A percentile compares a stretch with the other conserved stretches of the same genome.
Conservation (phyloP, 148 eudicot genomes). For the Rhododendron williamsianum region DNA sequence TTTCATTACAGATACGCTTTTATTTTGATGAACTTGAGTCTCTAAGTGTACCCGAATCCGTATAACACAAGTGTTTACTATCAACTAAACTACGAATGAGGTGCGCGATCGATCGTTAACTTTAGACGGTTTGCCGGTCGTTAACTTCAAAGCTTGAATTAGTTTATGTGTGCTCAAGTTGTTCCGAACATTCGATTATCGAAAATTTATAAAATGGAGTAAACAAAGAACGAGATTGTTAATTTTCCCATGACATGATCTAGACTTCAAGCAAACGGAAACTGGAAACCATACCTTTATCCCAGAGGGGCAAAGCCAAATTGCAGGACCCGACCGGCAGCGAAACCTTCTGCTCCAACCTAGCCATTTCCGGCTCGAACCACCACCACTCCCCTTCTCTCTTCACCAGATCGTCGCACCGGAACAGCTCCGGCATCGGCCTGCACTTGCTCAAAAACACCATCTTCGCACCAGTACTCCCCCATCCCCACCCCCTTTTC, state of each 20-base stretch:
- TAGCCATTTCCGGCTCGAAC: conserved; percentile 41
- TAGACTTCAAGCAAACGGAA: too few relatives aligned
- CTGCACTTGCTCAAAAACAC: conserved; percentile 71
- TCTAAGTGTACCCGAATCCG: too few relatives aligned
- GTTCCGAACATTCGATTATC: not conserved
- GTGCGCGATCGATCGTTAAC: too few relatives aligned
- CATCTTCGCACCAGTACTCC: conserved; percentile 32
- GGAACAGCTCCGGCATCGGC: conserved; percentile 87
- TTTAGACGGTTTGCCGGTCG: not conserved
- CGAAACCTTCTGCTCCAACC: conserved; percentile 54
- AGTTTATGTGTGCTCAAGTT: not conserved
- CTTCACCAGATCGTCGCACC: conserved; percentile 68
- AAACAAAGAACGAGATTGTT: too few relatives aligned
- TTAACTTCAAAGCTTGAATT: too few relatives aligned
- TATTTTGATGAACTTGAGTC: not conserved
- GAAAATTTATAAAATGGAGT: too few relatives aligned
- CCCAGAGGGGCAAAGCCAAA: conserved; percentile 83
- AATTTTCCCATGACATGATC: not conserved
- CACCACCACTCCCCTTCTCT: conserved; percentile 91
- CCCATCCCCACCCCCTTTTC: conserved; percentile 47
- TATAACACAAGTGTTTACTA: too few relatives aligned
- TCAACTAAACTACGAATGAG: too few relatives aligned
- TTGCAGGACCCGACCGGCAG: conserved; percentile 83
- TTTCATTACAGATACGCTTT: too few relatives aligned
- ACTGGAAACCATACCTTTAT: conserved; percentile 44